phyloP scores from a whole-genome alignment of 78 protist genomes.

The Dictyostelium purpureum region DNA sequence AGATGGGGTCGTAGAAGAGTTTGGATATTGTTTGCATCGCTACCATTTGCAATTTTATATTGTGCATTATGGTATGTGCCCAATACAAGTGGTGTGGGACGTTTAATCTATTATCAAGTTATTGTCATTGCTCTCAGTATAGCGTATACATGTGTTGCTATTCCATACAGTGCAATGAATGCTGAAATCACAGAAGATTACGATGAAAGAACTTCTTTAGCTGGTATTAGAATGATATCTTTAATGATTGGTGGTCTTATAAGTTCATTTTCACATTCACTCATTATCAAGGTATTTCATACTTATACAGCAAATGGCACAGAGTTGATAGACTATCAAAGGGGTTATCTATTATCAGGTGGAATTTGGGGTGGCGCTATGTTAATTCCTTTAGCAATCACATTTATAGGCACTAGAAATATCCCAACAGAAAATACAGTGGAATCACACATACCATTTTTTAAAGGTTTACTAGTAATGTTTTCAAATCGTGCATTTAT shows the following conservation, averaged over 20 bases:
- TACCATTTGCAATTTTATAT: conserved; percentile 67
- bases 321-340: conserved; percentile 16
- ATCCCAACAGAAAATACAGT: background rate
- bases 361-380: conserved; percentile 51
- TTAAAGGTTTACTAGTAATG: conserved; percentile 60
- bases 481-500: conserved; percentile 64
- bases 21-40: conserved; percentile 52
- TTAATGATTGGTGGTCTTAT: conserved; percentile 69
- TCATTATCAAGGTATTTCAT: conserved; percentile 18
- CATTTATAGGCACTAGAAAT: conserved; percentile 64
- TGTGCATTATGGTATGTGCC: conserved; percentile 55
- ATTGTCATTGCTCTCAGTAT: conserved; percentile 13
- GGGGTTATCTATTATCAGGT: conserved; percentile 68
- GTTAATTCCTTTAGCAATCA: conserved; percentile 33
- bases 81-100: background rate
- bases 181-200: conserved; percentile 79
- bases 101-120: conserved; percentile 43
- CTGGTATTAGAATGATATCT: conserved; percentile 66
- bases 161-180: conserved; percentile 77
- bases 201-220: conserved; percentile 60
- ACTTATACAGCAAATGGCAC: background rate
- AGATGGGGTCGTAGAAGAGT: conserved; percentile 77
- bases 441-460: conserved; percentile 67
- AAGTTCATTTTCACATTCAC: conserved; percentile 50
- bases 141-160: conserved; percentile 67